phyloP scores from a whole-genome alignment of 2,329 filamentous ascomycete species.

The Orbilia brochopaga region DNA sequence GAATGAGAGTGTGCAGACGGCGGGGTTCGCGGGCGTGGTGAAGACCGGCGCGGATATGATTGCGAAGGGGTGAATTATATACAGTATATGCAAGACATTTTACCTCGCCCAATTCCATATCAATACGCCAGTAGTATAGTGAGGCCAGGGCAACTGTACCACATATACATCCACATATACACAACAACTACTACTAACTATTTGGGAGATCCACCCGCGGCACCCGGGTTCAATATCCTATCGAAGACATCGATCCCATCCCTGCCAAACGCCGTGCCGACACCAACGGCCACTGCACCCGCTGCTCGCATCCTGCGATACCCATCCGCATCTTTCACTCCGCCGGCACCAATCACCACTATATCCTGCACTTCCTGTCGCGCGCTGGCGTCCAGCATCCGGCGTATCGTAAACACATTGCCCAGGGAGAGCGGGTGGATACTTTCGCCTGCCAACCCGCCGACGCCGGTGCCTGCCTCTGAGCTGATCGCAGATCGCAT shows the following conservation, averaged over 20 bases:
- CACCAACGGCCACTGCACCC: slow-evolving; percentile 70
- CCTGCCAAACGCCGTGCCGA: slow-evolving; percentile 71
- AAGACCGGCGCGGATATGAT: slow-evolving; percentile 47
- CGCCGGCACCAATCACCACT: slow-evolving; percentile 73
- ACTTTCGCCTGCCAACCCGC: slow-evolving; percentile 74
- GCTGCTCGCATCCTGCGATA: slow-evolving; percentile 70
- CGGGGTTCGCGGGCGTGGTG: slow-evolving; percentile 87
- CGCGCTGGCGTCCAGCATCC: slow-evolving; percentile 63
- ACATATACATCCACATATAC: too few relatives aligned
- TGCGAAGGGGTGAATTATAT: slow-evolving; percentile 17
- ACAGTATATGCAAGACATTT: too few relatives aligned
- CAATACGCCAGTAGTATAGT: background rate
- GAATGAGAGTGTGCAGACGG: slow-evolving; percentile 86
- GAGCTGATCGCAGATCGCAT: slow-evolving; percentile 61
- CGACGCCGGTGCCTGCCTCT: slow-evolving; percentile 66
- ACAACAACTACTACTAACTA: too few relatives aligned
- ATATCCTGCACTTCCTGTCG: slow-evolving; percentile 63
- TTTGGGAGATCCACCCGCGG: too few relatives aligned
- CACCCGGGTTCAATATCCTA: slow-evolving; percentile 43
- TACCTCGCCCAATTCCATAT: too few relatives aligned
- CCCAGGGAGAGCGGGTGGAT: slow-evolving; percentile 76
- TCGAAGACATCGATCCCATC: slow-evolving; percentile 52
- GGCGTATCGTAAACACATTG: slow-evolving; percentile 73
- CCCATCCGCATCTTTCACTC: slow-evolving; percentile 69
- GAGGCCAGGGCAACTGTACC: background rate